Percentiles rank a stretch among this genome's conserved stretches.
Evolutionary conservation across 306 rosid genomes (phyloP).

Genomic region (Heteromeles arbutifolia): DNA sequence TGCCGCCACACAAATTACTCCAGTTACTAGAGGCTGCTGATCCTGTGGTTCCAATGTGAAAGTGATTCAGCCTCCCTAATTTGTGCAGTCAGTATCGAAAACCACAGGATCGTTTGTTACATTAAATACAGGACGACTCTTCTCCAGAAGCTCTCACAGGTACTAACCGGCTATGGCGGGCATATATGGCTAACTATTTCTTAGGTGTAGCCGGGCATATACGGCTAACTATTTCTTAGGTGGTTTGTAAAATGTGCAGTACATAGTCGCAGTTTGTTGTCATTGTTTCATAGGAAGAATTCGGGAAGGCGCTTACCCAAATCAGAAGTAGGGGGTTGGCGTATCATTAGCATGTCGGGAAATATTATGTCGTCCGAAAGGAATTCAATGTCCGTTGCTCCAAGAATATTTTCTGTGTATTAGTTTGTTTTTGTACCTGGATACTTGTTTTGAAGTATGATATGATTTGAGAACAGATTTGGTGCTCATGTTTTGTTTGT

Average conservation of each 20-base stretch:
- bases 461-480: neutral
- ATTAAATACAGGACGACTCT: neutral
- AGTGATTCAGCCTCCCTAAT: neutral
- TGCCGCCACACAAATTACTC: neutral
- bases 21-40: neutral
- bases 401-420: neutral
- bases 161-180: neutral
- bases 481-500: neutral
- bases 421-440: neutral
- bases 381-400: neutral
- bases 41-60: neutral
- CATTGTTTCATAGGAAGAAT: neutral
- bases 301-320: neutral
- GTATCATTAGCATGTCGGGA: neutral
- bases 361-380: neutral
- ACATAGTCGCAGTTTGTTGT: neutral
- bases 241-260: neutral
- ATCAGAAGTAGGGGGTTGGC: neutral
- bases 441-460: neutral
- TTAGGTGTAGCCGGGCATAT: neutral
- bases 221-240: neutral
- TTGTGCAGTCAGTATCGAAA: neutral
- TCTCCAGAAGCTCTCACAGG: neutral
- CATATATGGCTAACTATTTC: neutral
- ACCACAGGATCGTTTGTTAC: neutral